Base-by-base conservation (phyloP, 2,329 filamentous ascomycete species). In the Exophiala phaeomuriformis region DNA sequence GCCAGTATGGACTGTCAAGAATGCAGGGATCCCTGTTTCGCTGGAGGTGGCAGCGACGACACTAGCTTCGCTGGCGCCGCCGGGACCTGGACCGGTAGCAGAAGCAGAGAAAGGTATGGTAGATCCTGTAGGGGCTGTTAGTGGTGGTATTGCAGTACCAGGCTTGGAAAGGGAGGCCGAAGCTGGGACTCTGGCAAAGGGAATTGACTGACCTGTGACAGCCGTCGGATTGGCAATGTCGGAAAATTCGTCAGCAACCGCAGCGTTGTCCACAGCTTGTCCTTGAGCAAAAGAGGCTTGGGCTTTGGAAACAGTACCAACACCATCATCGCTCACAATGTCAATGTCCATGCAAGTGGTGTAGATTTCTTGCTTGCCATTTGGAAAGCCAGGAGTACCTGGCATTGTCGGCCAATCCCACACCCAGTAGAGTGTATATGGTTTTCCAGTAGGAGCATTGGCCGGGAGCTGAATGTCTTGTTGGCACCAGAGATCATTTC, bases 391-490 rank as follows among this genome's bases (percentile, higher is more conserved):
- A 10, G 68, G 62, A 12, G 57, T 66, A 36, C 64, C 63, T 7
- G 70, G 64, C n/a, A 60, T 74, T 9, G 81, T 84, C 2, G 85
- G 84, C 88, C 90, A 98, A 69, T 95, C 86, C 93, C 93, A 97
- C 43, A 96, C 85, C 91, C 91, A 97, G 75, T 95, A 95, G 48
- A 95, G 72, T 2, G 89, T 91, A 68, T 90, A 88, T 30, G 78
- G 77, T 31, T 83, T 79, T 42, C 82, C 82, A 6, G 75, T 68
- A n/a, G 77, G 69, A 44, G 82, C 73, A 62, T 86, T 79, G 3
- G 74, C 66, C 0, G 93, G 93, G 9, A 98, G 74, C 64, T 83
- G 77, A 45, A 96, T 74, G 65, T 93, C 84, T 35, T 84, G 84
- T 69, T 96, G 90, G 71, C 93, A 97, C 73, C 78, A 84, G 47